Evolutionary conservation across 371 early-diverging fungal genomes (phyloP).

Genomic region (Apophysomyces elegans): DNA sequence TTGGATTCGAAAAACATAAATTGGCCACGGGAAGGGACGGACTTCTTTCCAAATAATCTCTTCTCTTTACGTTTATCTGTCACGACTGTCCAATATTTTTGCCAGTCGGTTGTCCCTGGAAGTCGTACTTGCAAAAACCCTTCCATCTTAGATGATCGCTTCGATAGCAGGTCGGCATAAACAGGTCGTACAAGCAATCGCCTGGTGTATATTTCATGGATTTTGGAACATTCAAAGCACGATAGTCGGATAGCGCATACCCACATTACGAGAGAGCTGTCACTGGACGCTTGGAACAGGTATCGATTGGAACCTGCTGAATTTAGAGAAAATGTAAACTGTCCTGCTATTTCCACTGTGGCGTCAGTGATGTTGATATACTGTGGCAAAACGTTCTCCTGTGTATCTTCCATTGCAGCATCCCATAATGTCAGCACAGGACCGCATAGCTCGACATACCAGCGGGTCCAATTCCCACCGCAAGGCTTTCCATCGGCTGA

Average conservation of each 20-base stretch:
- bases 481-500: slow-evolving; percentile 54
- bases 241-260: slow-evolving; percentile 74
- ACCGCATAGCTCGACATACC: slow-evolving; percentile 75
- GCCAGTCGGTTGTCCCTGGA: slow-evolving; percentile 67
- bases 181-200: slow-evolving; percentile 50
- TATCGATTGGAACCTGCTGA: slow-evolving; percentile 71
- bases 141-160: slow-evolving; percentile 30
- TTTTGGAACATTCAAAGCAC: slow-evolving; percentile 73
- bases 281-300: slow-evolving; percentile 52
- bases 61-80: slow-evolving; percentile 57
- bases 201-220: slow-evolving; percentile 79
- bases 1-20: slow-evolving; percentile 62
- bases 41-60: slow-evolving; percentile 60
- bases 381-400: slow-evolving; percentile 44
- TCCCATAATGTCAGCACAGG: slow-evolving; percentile 68
- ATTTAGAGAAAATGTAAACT: slow-evolving; percentile 61
- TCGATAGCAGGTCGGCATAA: slow-evolving; percentile 8
- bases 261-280: slow-evolving; percentile 39
- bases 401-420: slow-evolving; percentile 22
- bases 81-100: slow-evolving; percentile 64
- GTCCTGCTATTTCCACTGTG: slow-evolving; percentile 37
- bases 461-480: slow-evolving; percentile 62
- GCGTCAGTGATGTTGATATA: slow-evolving; percentile 77
- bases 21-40: slow-evolving; percentile 53
- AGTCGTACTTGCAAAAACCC: slow-evolving; percentile 67